Conservation (phyloP, 495 filamentous ascomycete species). For the Hypoxylon rickii region DNA sequence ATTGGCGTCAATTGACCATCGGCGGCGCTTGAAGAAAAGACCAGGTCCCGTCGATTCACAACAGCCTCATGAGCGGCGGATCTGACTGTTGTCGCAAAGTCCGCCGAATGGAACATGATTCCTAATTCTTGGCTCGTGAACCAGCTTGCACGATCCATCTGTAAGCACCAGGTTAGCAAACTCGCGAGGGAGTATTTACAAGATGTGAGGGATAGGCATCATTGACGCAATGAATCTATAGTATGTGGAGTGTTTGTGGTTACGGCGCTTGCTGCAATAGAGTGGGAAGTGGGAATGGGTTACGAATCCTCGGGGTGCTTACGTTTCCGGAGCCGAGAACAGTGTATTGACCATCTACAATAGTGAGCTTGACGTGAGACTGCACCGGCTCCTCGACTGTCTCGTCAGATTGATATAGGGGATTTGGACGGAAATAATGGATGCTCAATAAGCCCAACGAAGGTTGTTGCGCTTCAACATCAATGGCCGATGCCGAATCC, state of each 20-base stretch:
- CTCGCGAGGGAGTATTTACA: background rate
- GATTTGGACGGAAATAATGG: slow-evolving; percentile 50
- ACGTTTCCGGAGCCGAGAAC: slow-evolving; percentile 73
- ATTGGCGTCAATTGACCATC: background rate
- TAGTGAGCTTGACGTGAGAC: slow-evolving; percentile 70
- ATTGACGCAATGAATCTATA: too few species aligned
- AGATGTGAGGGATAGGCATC: background rate
- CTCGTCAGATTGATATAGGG: slow-evolving; percentile 1
- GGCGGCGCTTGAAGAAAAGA: slow-evolving; percentile 39
- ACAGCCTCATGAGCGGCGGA: slow-evolving; percentile 48
- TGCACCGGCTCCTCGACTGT: slow-evolving; percentile 59
- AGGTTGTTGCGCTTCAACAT: slow-evolving; percentile 39
- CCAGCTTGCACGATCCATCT: slow-evolving; percentile 74
- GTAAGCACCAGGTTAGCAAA: slow-evolving; percentile 1
- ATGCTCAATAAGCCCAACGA: slow-evolving; percentile 50
- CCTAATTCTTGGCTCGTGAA: slow-evolving; percentile 79
- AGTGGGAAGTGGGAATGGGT: too few species aligned
- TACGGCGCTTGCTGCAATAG: too few species aligned
- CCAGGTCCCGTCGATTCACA: slow-evolving; percentile 44
- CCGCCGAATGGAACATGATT: slow-evolving; percentile 59
- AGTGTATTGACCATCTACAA: slow-evolving; percentile 63
- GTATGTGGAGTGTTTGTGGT: too few species aligned
- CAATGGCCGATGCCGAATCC: slow-evolving; percentile 12
- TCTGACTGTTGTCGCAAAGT: slow-evolving; percentile 50
- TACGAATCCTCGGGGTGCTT: slow-evolving; percentile 3